A percentile compares a stretch with the other conserved stretches of the same genome.
These are phyloP conservation scores for Cadophora gregata DNA, from an alignment of 2,329 filamentous ascomycete species.

Conservation along the genomic window DNA sequence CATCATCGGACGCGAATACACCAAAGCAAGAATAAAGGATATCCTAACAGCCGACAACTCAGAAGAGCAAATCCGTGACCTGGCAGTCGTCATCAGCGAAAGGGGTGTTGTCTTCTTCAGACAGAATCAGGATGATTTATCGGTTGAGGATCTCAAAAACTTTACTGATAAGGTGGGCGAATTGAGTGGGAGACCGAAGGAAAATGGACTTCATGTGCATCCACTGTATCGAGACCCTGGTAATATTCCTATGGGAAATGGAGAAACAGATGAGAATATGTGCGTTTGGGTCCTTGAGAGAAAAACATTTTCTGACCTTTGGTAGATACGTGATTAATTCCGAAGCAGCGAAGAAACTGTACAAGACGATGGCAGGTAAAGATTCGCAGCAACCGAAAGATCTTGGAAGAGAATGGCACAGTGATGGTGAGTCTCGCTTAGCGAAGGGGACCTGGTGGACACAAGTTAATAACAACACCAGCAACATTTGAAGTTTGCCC, in stretches of 20 bases:
- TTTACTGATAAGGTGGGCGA: conserved; percentile 58
- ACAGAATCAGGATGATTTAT: conserved; percentile 52
- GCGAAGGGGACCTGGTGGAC: conserved; percentile 9
- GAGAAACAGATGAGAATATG: conserved; percentile 47
- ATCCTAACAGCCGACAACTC: conserved; percentile 65
- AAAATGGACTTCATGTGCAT: conserved; percentile 60
- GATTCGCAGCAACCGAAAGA: conserved; percentile 42
- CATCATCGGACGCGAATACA: conserved; percentile 66
- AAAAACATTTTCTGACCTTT: conserved; percentile 8
- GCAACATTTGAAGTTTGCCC: conserved; percentile 32
- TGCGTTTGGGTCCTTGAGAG: conserved; percentile 29
- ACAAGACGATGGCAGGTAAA: conserved; percentile 49
- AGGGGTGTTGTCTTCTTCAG: conserved; percentile 62
- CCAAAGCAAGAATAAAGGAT: conserved; percentile 63
- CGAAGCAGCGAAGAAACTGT: conserved; percentile 56
- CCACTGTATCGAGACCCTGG: conserved; percentile 53
- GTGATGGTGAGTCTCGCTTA: conserved; percentile 15
- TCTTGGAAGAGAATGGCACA: conserved; percentile 40
- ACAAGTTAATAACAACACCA: conserved; percentile 30
- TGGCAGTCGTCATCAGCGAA: conserved; percentile 60
- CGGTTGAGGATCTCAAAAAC: conserved; percentile 53
- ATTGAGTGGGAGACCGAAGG: conserved; percentile 62
- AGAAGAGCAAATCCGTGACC: conserved; percentile 67
- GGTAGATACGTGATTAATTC: conserved; percentile 59
- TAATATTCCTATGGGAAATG: conserved; percentile 47